Conservation (phyloP, 257 asterid species). For the Echites panduratus region DNA sequence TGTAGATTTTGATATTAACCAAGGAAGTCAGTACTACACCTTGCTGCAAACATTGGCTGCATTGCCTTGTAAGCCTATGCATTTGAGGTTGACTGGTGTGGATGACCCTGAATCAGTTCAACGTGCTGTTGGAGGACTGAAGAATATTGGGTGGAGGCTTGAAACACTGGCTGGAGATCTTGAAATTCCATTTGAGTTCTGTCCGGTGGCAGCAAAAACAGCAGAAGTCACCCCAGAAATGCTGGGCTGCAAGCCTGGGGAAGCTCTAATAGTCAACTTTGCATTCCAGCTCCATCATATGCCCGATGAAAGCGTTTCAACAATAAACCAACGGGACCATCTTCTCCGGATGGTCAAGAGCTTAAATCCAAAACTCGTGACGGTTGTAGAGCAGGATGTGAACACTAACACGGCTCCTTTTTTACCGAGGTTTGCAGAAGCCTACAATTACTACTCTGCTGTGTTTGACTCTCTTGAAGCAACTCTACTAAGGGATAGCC, state of each 20-base stretch:
- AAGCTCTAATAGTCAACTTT: conserved; percentile 72
- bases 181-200: conserved; percentile 59
- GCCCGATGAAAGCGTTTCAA: conserved; percentile 94
- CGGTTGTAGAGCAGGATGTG: conserved; percentile 85
- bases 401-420: conserved; percentile 90
- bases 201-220: conserved; percentile 55
- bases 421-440: conserved; percentile 67
- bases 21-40: conserved; percentile 91
- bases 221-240: conserved; percentile 50
- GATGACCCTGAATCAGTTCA: conserved; percentile 95
- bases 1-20: conserved; percentile 83
- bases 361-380: conserved; percentile 69
- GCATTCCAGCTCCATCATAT: conserved; percentile 98
- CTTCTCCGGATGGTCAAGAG: conserved; percentile 89
- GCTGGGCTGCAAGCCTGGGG: conserved; percentile 52
- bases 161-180: conserved; percentile 58
- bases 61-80: conserved; percentile 50
- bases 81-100: conserved; percentile 65
- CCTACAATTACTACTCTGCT: conserved; percentile 64
- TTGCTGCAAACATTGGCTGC: conserved; percentile 61
- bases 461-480: conserved; percentile 89
- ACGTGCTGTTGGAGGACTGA: conserved; percentile 66
- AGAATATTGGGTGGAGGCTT: conserved; percentile 63
- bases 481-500: conserved; percentile 60
- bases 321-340: conserved; percentile 66